Percentiles rank a stretch among this genome's conserved stretches.
phyloP scores from a whole-genome alignment of 805 yeast genomes.

The Myxozyma neotropica region DNA sequence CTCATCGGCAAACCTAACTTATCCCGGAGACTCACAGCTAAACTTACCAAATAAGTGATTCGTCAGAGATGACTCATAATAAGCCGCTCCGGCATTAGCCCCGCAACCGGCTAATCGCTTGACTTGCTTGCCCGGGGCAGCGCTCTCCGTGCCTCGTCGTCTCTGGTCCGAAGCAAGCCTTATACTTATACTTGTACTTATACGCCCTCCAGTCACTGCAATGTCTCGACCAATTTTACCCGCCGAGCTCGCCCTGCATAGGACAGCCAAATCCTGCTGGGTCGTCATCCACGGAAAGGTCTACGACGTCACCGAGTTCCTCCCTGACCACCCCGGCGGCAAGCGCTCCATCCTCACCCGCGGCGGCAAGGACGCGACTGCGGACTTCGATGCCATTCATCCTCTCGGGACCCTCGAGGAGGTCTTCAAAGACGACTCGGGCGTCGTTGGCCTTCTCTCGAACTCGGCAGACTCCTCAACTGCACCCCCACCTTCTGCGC shows the following conservation, averaged over 20 bases:
- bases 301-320: slow-evolving; percentile 43
- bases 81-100: no score
- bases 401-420: slow-evolving; percentile 38
- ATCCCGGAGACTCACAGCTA: no score
- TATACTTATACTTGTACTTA: no score
- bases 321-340: slow-evolving; percentile 55
- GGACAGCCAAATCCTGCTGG: slow-evolving; percentile 40
- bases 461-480: neutral
- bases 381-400: slow-evolving; percentile 41
- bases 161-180: no score
- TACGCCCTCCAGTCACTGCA: no score
- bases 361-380: slow-evolving; percentile 57
- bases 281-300: slow-evolving; percentile 44
- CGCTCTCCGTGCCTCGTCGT: no score
- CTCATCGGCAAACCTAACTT: no score
- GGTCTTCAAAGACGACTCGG: slow-evolving; percentile 21
- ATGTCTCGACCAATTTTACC: slow-evolving; percentile 16
- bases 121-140: no score
- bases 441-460: neutral
- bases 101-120: no score
- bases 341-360: slow-evolving; percentile 46
- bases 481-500: slow-evolving; percentile 4
- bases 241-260: slow-evolving; percentile 36
- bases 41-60: no score
- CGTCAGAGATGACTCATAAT: no score